Evolutionary conservation across 2,329 filamentous ascomycete genomes (phyloP), one percentile per base, ranked within the genome.

Genomic region (Microsporum canis): DNA sequence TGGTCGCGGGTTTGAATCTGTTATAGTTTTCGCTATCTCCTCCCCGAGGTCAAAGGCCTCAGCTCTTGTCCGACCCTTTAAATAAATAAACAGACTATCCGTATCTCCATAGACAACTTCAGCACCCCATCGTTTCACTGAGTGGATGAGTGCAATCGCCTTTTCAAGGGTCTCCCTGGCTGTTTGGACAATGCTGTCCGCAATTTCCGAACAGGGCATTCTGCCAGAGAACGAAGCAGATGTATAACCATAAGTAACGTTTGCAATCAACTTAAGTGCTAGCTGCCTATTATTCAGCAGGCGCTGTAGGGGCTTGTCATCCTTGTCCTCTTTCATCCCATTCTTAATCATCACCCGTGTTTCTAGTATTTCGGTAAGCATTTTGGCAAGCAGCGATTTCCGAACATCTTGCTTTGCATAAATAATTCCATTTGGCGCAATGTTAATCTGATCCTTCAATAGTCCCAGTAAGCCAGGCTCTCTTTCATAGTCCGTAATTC

Each of bases 91-190:
- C 6, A 99, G 75, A 69, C 90, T 96, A 78, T 99, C 94, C 0
- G 95, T 99, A 72, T 99, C 94, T 60, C 94, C 95, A 68, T 99
- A 99, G 0, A 99, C 92, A 0, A 99, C 94, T 74, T 99, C 94
- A 0, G 94, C 94, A 7, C 86, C 88, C 95, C 95, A 99, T 63
- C 83, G 82, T 65, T 87, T 82, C 10, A 91, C 85, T 0, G 89
- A 90, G 69, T 99, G 94, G 41, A 99, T 97, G 61, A 91, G 80
- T 0, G 91, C 90, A 65, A 97, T 95, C 1, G 94, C 89, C 63
- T 90, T 90, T 73, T 99, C 94, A 0, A 99, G 82, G 0, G 92
- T 99, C 74, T 99, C 94, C 10, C 94, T 85, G 0, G 88, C 94
- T 0, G 92, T 95, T 72, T 99, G 92, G 0, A 99, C 94, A 68